Base-by-base conservation (phyloP, 2,329 filamentous ascomycete genomes). In the Exserohilum turcica region DNA sequence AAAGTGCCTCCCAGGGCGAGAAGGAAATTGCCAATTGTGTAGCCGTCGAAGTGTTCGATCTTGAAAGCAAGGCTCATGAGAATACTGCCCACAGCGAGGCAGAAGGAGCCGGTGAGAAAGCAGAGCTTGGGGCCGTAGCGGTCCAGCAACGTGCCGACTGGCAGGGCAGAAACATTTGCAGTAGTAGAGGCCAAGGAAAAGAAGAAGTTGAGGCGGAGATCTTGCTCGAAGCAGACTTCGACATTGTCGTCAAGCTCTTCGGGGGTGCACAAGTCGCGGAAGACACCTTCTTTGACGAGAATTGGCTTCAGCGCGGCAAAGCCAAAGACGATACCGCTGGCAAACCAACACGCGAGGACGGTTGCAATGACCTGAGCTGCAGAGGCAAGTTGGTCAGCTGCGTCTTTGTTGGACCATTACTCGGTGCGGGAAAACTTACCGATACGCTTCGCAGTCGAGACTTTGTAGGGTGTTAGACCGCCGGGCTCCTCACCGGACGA, bases 1-100 rank as follows among this genome's bases (percentile, higher is more conserved):
- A 92, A 92, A 2, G 90, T 89, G 0, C 90, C 91, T 16, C 90
- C 91, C 1, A 93, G 80, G 0, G 90, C 88, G 6, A 94, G 80
- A 49, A 91, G 85, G 18, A 92, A 78, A 72, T 93, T 92, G 13
- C 89, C 90, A 5, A 84, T 78, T 16, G 91, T 82, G 65, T 88
- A 87, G 13, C 71, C 72, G 52, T 75, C 73, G 52, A 74, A 74
- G 31, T 67, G 57, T 13, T 60, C 63, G 43, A 74, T 66, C 54
- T 67, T 66, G 45, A 71, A 72, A 27, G 71, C 73, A 39, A 75
- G 66, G 48, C 68, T 74, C 70, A 75, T 72, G 31, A 73, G 62
- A 32, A 74, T 57, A 56, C 68, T 73, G 28, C 73, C 73, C 15
- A 59, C 45, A 48, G 71, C 54, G 13, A 75, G 68, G 48, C 60